Base-by-base conservation (phyloP, 257 asterid genomes). In the Hygrophila difformis region DNA sequence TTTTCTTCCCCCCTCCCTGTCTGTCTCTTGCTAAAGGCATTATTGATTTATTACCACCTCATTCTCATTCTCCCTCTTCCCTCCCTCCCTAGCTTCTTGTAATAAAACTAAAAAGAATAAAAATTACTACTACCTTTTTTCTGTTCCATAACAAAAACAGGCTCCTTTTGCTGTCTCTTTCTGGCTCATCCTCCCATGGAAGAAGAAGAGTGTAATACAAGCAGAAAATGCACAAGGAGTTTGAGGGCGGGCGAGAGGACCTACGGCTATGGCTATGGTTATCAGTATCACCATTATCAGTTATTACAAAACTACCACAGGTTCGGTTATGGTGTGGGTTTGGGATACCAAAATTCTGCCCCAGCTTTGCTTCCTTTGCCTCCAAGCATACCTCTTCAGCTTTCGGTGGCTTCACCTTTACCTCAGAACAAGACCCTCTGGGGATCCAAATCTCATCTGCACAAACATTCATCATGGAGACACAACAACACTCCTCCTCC, bases 301-400 rank as follows among this genome's bases (percentile, higher is more conserved):
- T 60, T 74, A 40, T 14, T 77, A 61, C 78, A 70, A 28, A 68
- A 66, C 34, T 65, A 84, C 4, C 66, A 71, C 46, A 66, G 69
- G 41, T 37, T 42, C 40, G 72, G 55, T 8, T 59, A 46, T 73
- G 78, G 79, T 0, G 76, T 64, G 44, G 88, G 88, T 5, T 60
- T 50, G 40, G 65, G 57, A 8, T 71, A 70, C 68, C 73, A 70
- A 23, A 77, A 77, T 33, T 53, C 46, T 23, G 66, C 59, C 44
- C 94, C 94, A 34, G 66, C 92, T 64, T 71, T 81, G 26, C 93
- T 87, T 36, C 97, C 97, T 61, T 66, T 87, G 60, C 94, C 94
- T 42, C 75, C 79, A 12, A 43, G 57, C 41, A 24, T 71, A 12
- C 89, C 94, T 46, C 67, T 79, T 37, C 82, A 69, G 22, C 68